A percentile compares a stretch with the other conserved stretches of the same genome.
Evolutionary conservation across 2,329 filamentous ascomycete genomes (phyloP).

Genomic region (Colletotrichum musae): DNA sequence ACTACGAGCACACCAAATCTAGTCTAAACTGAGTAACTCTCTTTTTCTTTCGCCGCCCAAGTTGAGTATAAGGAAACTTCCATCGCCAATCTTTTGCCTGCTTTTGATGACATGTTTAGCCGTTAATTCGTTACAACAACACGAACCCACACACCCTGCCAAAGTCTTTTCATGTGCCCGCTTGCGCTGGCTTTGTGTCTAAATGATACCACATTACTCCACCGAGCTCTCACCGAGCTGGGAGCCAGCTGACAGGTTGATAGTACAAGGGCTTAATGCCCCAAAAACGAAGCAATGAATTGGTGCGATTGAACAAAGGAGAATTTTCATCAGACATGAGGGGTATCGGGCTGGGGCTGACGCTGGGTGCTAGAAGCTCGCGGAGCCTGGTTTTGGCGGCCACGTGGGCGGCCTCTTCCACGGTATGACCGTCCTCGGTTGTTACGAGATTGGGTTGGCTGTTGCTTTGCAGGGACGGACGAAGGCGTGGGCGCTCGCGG

Average conservation of each 20-base stretch:
- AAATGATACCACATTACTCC: slow-evolving; percentile 11
- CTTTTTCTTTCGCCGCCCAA: slow-evolving; percentile 7
- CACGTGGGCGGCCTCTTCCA: slow-evolving; percentile 25
- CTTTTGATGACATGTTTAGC: neutral
- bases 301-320: neutral
- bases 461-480: neutral
- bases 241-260: neutral
- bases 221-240: neutral
- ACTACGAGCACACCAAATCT: slow-evolving; percentile 23
- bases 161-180: neutral
- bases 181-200: slow-evolving; percentile 4
- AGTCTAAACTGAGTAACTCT: slow-evolving; percentile 8
- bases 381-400: slow-evolving; percentile 11
- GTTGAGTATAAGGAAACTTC: slow-evolving; percentile 8
- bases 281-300: neutral
- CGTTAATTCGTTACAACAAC: neutral
- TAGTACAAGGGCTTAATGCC: neutral
- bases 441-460: slow-evolving; percentile 9
- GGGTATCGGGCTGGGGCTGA: neutral
- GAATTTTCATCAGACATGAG: neutral
- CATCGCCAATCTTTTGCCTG: slow-evolving; percentile 3
- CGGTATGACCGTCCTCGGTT: slow-evolving; percentile 12
- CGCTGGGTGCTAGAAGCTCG: neutral
- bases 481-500: neutral
- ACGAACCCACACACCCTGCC: neutral